These are phyloP conservation scores for Cladophialophora yegresii DNA, from an alignment of 2,329 filamentous ascomycete genomes.

Conservation along the genomic window DNA sequence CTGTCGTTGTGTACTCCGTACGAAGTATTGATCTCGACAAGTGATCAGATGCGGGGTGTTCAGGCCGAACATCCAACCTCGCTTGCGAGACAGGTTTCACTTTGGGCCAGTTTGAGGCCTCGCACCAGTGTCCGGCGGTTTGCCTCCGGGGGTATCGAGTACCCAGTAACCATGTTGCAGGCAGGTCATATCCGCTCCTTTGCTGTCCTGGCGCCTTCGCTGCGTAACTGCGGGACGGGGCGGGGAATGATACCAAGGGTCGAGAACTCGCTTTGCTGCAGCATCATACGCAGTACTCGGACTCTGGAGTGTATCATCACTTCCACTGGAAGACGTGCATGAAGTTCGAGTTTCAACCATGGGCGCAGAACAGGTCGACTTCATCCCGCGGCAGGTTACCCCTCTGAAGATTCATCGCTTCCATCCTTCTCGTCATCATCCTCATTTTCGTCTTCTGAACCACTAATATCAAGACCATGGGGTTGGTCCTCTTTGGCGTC, in stretches of 20 bases:
- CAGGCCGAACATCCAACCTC: slow-evolving; percentile 3
- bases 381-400: slow-evolving; percentile 2
- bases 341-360: not conserved
- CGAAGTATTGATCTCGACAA: slow-evolving; percentile 1
- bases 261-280: not conserved
- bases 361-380: not conserved
- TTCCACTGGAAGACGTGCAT: not conserved
- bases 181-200: not conserved
- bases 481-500: slow-evolving; percentile 48
- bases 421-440: slow-evolving; percentile 40
- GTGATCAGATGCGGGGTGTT: slow-evolving; percentile 16
- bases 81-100: slow-evolving; percentile 16
- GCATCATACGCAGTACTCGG: not conserved
- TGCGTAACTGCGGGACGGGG: not conserved
- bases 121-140: not conserved
- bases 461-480: slow-evolving; percentile 44
- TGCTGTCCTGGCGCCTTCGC: not conserved
- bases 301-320: not conserved
- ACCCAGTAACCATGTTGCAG: not conserved
- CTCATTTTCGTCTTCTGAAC: slow-evolving; percentile 44
- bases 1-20: no score
- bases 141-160: not conserved
- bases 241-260: slow-evolving; percentile 7
- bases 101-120: slow-evolving; percentile 1
- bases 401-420: slow-evolving; percentile 1